Percentiles rank a stretch among this genome's conserved stretches.
phyloP scores from a whole-genome alignment of 176 grass and related monocot genomes.

The Oryza officinalis region DNA sequence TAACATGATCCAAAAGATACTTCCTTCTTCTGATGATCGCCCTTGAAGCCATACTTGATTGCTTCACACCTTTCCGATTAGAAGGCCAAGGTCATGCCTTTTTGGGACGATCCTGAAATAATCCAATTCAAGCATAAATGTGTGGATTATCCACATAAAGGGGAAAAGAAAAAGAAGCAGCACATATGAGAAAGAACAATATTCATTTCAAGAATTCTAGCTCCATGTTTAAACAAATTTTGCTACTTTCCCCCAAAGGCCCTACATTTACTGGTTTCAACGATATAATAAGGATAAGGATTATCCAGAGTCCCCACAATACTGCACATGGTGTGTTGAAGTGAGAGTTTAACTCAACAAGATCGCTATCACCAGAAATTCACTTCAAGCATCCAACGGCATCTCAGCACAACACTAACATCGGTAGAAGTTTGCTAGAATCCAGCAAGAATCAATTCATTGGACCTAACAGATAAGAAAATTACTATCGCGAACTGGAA shows the following conservation, averaged over 20 bases:
- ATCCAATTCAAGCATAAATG: conserved; percentile 21
- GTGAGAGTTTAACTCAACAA: background rate
- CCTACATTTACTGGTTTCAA: background rate
- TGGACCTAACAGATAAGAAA: background rate
- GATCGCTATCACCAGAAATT: background rate
- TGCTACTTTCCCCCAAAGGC: background rate
- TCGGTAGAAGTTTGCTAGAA: background rate
- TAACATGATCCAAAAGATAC: conserved; percentile 53
- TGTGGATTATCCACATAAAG: background rate
- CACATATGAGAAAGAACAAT: conserved; percentile 14
- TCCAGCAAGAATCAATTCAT: background rate
- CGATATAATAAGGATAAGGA: background rate
- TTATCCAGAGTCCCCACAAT: background rate
- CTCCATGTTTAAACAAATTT: background rate
- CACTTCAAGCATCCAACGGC: background rate
- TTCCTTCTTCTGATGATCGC: conserved; percentile 80
- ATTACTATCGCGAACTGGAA: background rate
- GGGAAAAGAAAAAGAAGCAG: background rate
- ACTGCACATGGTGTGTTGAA: background rate
- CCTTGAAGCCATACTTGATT: conserved; percentile 71
- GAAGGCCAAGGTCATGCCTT: conserved; percentile 65
- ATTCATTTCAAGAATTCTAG: background rate
- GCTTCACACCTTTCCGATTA: conserved; percentile 44
- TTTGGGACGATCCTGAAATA: conserved; percentile 51
- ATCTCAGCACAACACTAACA: background rate